phyloP scores from a whole-genome alignment of 1,284 basidiomycete species.

The Bondarzewia mesenterica region DNA sequence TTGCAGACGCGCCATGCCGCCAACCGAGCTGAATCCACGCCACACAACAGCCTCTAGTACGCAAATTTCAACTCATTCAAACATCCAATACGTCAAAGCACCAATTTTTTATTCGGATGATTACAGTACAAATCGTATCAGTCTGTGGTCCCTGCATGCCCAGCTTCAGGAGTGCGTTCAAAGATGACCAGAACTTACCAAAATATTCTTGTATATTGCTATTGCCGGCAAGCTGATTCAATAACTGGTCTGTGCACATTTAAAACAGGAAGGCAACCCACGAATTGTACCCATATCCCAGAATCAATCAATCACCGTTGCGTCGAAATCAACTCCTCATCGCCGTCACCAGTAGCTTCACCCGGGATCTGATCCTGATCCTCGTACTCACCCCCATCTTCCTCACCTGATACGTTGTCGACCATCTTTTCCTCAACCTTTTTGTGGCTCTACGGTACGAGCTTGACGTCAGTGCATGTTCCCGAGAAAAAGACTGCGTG shows the following conservation, averaged over 20 bases:
- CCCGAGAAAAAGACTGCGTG: not conserved
- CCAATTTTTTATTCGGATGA: too few species aligned
- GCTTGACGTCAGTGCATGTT: not conserved
- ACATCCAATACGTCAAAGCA: too few species aligned
- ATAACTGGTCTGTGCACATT: too few species aligned
- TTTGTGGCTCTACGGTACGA: conserved; percentile 5
- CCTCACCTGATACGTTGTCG: conserved; percentile 4
- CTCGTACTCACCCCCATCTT: conserved; percentile 11
- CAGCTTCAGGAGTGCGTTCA: too few species aligned
- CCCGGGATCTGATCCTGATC: conserved; percentile 19
- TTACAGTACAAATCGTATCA: too few species aligned
- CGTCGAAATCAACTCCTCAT: conserved; percentile 26
- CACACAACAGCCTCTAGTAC: too few species aligned
- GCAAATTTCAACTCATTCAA: too few species aligned
- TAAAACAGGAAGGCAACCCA: not conserved
- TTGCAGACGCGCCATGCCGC: not conserved
- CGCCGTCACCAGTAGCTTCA: conserved; percentile 20
- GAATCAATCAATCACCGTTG: conserved; percentile 27
- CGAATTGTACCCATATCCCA: not conserved
- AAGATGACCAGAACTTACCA: too few species aligned
- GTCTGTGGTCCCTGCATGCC: too few species aligned
- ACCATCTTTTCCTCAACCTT: conserved; percentile 8
- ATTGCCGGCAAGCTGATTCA: too few species aligned
- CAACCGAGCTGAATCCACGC: too few species aligned
- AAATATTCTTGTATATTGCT: too few species aligned